A percentile compares a stretch with the other conserved stretches of the same genome.
These are phyloP conservation scores for Ilyonectria sp. DNA, from an alignment of 2,329 filamentous ascomycete genomes.

Conservation along the genomic window DNA sequence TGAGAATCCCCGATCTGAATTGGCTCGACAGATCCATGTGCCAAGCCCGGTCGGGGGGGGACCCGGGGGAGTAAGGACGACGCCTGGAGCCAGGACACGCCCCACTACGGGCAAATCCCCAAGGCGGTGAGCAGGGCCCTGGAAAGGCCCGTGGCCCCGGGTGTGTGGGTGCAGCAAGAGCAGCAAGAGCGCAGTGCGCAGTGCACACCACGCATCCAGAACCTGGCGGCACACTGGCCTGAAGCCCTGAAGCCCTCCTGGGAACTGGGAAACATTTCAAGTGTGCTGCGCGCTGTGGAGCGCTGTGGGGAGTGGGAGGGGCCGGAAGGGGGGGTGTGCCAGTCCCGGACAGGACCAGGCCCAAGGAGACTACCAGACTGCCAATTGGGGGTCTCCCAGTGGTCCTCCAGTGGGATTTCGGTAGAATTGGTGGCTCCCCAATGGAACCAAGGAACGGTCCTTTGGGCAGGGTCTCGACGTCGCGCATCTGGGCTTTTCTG, in stretches of 20 bases:
- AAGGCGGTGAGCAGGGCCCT: slow-evolving; percentile 44
- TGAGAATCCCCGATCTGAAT: slow-evolving; percentile 42
- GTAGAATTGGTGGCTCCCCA: not conserved
- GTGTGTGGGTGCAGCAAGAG: not conserved
- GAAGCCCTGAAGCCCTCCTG: not conserved
- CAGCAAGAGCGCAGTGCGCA: not conserved
- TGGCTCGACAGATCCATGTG: slow-evolving; percentile 43
- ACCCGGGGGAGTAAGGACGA: slow-evolving; percentile 31
- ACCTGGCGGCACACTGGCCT: no score
- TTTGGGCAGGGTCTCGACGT: slow-evolving; percentile 9
- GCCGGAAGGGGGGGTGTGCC: not conserved
- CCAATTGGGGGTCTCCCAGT: slow-evolving; percentile 8
- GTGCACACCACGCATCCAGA: no score
- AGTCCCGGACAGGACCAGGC: not conserved
- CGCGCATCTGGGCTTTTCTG: slow-evolving; percentile 5
- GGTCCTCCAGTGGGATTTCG: not conserved
- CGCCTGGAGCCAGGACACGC: slow-evolving; percentile 32
- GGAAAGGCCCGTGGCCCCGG: slow-evolving; percentile 16
- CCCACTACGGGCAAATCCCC: slow-evolving; percentile 45
- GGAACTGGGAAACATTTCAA: not conserved
- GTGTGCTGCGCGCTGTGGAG: not conserved
- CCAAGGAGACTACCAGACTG: not conserved
- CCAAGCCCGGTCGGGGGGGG: slow-evolving; percentile 29
- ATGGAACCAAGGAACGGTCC: not conserved
- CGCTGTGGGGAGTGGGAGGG: not conserved